phyloP scores from a whole-genome alignment of 1,139 yeast species.

The Blastobotrys aristatus region DNA sequence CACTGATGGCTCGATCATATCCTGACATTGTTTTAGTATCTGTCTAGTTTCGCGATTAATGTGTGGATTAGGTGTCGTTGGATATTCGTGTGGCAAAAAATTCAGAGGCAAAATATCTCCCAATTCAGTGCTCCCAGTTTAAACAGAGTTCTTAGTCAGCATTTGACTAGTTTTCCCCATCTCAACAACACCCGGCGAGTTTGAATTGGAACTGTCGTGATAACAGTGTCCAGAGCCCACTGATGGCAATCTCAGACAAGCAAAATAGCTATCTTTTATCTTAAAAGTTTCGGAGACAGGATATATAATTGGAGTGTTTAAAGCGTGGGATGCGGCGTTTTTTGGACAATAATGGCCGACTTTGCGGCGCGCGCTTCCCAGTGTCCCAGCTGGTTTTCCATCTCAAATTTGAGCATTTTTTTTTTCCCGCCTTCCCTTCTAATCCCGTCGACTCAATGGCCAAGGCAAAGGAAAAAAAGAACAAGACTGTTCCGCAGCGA shows the following conservation, averaged over 20 bases:
- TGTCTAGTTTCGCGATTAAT: background rate
- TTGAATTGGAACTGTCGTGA: too few relatives aligned
- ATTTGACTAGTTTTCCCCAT: too few relatives aligned
- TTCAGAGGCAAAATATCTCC: slow-evolving; percentile 60
- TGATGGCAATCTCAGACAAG: too few relatives aligned
- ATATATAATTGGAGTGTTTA: background rate
- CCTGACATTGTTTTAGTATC: slow-evolving; percentile 66
- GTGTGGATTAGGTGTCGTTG: background rate
- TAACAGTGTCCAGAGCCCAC: too few relatives aligned
- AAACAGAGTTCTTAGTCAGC: background rate
- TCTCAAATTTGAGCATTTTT: too few relatives aligned
- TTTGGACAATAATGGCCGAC: too few relatives aligned
- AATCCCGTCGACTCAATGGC: background rate
- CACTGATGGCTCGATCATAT: slow-evolving; percentile 98
- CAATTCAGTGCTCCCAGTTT: background rate
- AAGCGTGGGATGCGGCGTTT: background rate
- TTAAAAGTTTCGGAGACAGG: too few relatives aligned
- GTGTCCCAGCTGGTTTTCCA: background rate
- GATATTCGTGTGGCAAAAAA: slow-evolving; percentile 46
- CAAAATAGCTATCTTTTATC: too few relatives aligned
- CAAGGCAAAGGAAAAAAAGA: slow-evolving; percentile 1
- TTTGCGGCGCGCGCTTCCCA: too few relatives aligned
- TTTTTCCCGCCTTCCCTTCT: too few relatives aligned
- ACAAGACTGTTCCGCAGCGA: slow-evolving; percentile 40
- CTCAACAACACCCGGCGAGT: too few relatives aligned